Evolutionary conservation across 2,329 filamentous ascomycete species (phyloP).

Genomic region (Neopestalotiopsis sp.): DNA sequence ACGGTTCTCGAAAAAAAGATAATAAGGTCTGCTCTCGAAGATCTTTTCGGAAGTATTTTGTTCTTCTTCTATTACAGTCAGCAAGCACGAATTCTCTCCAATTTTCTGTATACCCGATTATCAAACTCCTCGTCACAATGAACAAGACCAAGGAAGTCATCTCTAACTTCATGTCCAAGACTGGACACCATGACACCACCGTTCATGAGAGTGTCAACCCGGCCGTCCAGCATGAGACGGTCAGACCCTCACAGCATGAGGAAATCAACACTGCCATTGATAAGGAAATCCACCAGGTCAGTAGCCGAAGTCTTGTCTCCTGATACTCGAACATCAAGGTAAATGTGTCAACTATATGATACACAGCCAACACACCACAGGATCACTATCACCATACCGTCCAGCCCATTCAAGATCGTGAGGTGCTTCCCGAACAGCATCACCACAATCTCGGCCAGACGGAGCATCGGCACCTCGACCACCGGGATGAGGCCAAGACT

Average conservation of each 20-base stretch:
- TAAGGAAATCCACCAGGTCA: slow-evolving; percentile 67
- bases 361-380: slow-evolving; percentile 3
- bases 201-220: slow-evolving; percentile 70
- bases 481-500: slow-evolving; percentile 59
- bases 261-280: slow-evolving; percentile 67
- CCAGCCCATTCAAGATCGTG: slow-evolving; percentile 59
- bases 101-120: not conserved
- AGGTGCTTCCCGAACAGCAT: slow-evolving; percentile 63
- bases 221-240: slow-evolving; percentile 64
- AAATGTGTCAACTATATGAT: no score
- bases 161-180: slow-evolving; percentile 62
- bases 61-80: not conserved
- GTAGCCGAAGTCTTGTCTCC: not conserved
- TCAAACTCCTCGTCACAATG: slow-evolving; percentile 46
- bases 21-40: not conserved
- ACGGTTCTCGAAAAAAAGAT: not conserved
- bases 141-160: slow-evolving; percentile 70
- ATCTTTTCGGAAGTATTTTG: not conserved
- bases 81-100: not conserved
- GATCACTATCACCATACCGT: slow-evolving; percentile 75
- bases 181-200: slow-evolving; percentile 72
- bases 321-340: no score
- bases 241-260: slow-evolving; percentile 67
- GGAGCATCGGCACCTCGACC: slow-evolving; percentile 66
- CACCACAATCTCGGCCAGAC: slow-evolving; percentile 62